Conservation (phyloP, 2,329 filamentous ascomycete genomes). For the Cryphonectria japonica region DNA sequence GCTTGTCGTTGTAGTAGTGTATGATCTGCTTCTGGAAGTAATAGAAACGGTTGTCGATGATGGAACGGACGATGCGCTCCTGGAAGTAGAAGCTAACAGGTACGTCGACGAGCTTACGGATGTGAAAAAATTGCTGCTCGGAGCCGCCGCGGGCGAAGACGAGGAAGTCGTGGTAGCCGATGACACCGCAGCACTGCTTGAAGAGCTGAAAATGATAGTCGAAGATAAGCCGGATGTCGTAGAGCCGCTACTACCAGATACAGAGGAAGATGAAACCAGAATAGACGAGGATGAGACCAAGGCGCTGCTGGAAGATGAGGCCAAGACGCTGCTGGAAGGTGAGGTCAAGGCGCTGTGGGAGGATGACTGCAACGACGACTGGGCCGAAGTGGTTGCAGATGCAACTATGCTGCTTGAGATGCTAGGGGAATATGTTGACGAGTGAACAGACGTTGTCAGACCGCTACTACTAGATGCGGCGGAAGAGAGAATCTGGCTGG, state of each 20-base stretch:
- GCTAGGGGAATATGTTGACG: background rate
- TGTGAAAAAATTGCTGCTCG: background rate
- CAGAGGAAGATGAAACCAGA: too few relatives aligned
- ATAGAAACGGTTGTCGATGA: background rate
- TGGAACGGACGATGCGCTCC: background rate
- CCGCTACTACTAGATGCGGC: background rate
- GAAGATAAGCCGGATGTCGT: too few relatives aligned
- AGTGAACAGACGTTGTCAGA: background rate
- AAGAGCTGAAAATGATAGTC: too few relatives aligned
- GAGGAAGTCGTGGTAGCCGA: background rate
- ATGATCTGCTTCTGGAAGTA: background rate
- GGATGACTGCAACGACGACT: background rate
- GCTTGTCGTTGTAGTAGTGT: background rate
- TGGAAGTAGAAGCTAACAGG: background rate
- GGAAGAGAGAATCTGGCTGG: background rate
- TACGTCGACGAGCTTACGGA: background rate
- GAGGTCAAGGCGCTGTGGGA: background rate
- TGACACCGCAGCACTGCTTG: background rate
- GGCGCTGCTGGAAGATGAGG: background rate
- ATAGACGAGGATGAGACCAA: background rate
- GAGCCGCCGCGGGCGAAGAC: background rate
- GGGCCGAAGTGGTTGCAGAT: background rate
- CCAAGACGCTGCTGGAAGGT: background rate
- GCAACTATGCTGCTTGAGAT: too few relatives aligned
- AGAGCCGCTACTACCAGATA: too few relatives aligned